A percentile compares a stretch with the other conserved stretches of the same genome.
Evolutionary conservation across 2,329 filamentous ascomycete species (phyloP).

Genomic region (Helotiales sp.): DNA sequence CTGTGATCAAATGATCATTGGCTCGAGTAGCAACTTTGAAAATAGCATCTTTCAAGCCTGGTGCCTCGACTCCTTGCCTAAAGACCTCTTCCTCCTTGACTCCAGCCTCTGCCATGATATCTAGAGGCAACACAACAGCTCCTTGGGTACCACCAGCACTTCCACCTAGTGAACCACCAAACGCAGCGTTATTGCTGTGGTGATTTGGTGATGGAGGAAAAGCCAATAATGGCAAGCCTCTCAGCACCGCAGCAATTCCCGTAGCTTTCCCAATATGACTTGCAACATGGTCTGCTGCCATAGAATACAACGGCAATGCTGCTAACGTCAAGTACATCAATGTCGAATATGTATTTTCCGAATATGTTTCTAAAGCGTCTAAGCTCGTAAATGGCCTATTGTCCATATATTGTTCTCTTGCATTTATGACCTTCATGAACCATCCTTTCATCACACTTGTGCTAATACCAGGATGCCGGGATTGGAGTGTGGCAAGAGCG

Average conservation of each 20-base stretch:
- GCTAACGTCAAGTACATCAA: constrained; percentile 87
- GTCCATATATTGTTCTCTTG: constrained; percentile 78
- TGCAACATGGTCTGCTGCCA: constrained; percentile 88
- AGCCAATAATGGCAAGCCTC: constrained; percentile 85
- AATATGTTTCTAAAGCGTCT: constrained; percentile 78
- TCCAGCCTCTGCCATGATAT: constrained; percentile 81
- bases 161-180: constrained; percentile 40
- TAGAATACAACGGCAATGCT: constrained; percentile 73
- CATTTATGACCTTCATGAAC: constrained; percentile 75
- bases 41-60: constrained; percentile 82
- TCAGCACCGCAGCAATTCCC: constrained; percentile 82
- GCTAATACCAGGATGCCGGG: constrained; percentile 40
- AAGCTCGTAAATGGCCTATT: constrained; percentile 79
- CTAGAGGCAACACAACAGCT: constrained; percentile 77
- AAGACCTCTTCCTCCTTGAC: constrained; percentile 90
- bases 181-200: constrained; percentile 48
- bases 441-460: constrained; percentile 62
- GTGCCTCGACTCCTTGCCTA: constrained; percentile 73
- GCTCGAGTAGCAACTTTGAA: constrained; percentile 91
- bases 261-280: constrained; percentile 94
- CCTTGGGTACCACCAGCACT: constrained; percentile 50
- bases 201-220: constrained; percentile 65
- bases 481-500: constrained; percentile 63
- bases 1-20: constrained; percentile 94
- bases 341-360: constrained; percentile 92